Conservation (phyloP, 345 rosid genomes). For the Eucalyptus cloeziana region DNA sequence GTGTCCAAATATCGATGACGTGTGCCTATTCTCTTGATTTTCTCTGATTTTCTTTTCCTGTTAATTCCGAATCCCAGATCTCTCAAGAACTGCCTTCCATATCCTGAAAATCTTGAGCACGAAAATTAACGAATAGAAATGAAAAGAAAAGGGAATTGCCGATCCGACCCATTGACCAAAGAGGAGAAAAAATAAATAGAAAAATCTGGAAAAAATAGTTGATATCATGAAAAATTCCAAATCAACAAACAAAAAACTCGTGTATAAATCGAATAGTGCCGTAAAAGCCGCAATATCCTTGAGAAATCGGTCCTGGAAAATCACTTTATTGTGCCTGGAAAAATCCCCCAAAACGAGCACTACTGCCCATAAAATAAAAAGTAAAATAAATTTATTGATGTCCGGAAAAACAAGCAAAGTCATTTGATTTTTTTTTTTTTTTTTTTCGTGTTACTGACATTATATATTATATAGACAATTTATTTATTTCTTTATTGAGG, state of each 20-base stretch:
- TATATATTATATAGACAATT: not conserved
- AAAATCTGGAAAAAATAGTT: too few relatives aligned
- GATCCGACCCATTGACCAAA: not conserved
- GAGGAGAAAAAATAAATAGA: too few relatives aligned
- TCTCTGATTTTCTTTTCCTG: not conserved
- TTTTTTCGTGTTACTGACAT: too few relatives aligned
- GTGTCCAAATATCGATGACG: not conserved
- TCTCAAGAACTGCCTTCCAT: not conserved
- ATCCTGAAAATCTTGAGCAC: not conserved
- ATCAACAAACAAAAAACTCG: not conserved
- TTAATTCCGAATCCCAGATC: not conserved
- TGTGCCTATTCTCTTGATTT: not conserved
- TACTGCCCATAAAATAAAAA: too few relatives aligned
- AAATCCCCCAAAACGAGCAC: not conserved
- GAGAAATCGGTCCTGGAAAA: not conserved
- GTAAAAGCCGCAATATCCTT: not conserved
- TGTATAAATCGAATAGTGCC: not conserved
- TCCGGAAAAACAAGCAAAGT: too few relatives aligned
- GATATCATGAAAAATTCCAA: rapidly evolving
- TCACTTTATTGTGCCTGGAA: too few relatives aligned
- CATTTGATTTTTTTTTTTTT: too few relatives aligned
- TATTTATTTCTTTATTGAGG: too few relatives aligned
- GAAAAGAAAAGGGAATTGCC: not conserved
- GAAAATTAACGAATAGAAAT: too few relatives aligned
- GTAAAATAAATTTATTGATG: too few relatives aligned